Conservation (phyloP, 495 filamentous ascomycete genomes). For the Neurospora intermedia region DNA sequence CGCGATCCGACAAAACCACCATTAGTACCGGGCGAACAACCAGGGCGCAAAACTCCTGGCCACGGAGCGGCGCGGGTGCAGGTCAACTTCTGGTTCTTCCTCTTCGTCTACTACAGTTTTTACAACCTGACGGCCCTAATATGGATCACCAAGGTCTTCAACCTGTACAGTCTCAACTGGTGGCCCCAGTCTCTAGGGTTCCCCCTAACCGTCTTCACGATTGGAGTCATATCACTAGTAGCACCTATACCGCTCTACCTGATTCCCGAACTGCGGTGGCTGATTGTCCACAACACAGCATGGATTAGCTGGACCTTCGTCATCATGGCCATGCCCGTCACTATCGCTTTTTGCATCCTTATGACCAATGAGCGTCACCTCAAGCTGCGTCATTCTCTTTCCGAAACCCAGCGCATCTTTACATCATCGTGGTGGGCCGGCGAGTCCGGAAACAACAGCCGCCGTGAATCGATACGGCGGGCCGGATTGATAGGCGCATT, state of each 20-base stretch:
- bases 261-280: constrained; percentile 32
- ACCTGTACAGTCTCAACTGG: constrained; percentile 55
- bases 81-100: constrained; percentile 59
- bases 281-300: constrained; percentile 47
- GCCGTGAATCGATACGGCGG: constrained; percentile 23
- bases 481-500: not conserved
- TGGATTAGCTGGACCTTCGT: constrained; percentile 56
- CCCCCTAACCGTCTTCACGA: constrained; percentile 43
- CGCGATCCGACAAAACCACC: constrained; percentile 7
- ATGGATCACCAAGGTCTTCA: constrained; percentile 60
- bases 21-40: constrained; percentile 10
- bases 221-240: constrained; percentile 42
- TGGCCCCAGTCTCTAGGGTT: constrained; percentile 52
- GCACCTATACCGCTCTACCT: constrained; percentile 48
- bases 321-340: constrained; percentile 52
- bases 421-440: constrained; percentile 50
- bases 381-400: constrained; percentile 41
- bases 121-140: constrained; percentile 53
- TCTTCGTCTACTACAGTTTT: constrained; percentile 54
- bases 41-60: constrained; percentile 37
- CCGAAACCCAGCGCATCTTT: constrained; percentile 54
- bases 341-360: constrained; percentile 48
- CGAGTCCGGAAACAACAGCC: constrained; percentile 32
- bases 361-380: constrained; percentile 49
- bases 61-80: constrained; percentile 49